Base-by-base conservation (phyloP, 352 stramenopile species). In the Phytophthora pisi region DNA sequence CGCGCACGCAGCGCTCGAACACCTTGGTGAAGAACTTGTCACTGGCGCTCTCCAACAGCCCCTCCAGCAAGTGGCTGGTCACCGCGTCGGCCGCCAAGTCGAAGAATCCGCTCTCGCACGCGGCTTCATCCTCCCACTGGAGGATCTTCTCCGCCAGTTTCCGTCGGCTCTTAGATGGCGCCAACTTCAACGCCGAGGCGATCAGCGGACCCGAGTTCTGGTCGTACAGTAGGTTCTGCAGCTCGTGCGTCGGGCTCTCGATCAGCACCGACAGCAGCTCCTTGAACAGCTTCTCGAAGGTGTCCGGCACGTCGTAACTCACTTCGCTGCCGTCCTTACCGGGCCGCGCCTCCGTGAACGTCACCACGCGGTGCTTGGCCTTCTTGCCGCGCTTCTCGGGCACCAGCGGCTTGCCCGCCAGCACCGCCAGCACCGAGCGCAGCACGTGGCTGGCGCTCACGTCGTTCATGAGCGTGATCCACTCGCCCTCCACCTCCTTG, bases 401-500 rank as follows among this genome's bases (percentile, higher is more conserved):
- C 20, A 90, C 79, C 2, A 92, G 72, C 13, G 87, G 78, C 31
- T 84, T 86, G 18, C 87, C 87, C 5, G 77, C 83, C 16, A 95
- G 70, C 45, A 84, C 75, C 2, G 83, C 83, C 0, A 95, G 68
- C 51, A 95, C 80, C 3, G 83, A 91, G 23, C 87, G 87, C 57
- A 93, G 70, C 50, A 95, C 87, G 52, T 95, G 87, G 58, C 81
- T 93, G n/a, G 87, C 87, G 55, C 87, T 95, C 9, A 95, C 84
- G 53, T 95, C 87, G 66, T 92, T 92, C 80, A 93, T 89, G 18
- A 95, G 72, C n/a, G 81, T 89, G 55, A 95, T 77, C 87, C 87
- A 95, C 70, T 95, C 87, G 54, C 61, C 72, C 61, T 93, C 74
- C 40, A 95, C 82, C 54, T 95, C 87, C 52, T 78, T 86, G 7